Evolutionary conservation across 371 early-diverging fungal genomes (phyloP).

Genomic region (Nematocida parisii): DNA sequence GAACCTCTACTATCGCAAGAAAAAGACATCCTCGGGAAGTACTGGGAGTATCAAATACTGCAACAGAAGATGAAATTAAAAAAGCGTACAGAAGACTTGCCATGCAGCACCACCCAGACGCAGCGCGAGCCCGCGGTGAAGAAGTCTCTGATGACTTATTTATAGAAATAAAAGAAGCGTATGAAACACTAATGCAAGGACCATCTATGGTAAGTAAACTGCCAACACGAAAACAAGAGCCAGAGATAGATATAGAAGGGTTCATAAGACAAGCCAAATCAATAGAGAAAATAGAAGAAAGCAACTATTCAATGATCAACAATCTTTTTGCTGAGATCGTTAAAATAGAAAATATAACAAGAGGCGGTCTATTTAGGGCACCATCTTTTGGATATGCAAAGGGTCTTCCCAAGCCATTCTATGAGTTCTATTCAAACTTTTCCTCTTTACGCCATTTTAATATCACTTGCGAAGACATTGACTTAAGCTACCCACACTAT

Average conservation of each 20-base stretch:
- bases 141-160: constrained; percentile 76
- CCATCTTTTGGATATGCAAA: constrained; percentile 58
- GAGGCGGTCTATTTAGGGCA: constrained; percentile 26
- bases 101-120: constrained; percentile 85
- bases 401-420: constrained; percentile 47
- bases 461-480: constrained; percentile 44
- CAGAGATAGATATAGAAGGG: constrained; percentile 42
- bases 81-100: constrained; percentile 91
- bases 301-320: constrained; percentile 42
- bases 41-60: constrained; percentile 78
- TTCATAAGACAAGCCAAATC: constrained; percentile 29
- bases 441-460: constrained; percentile 46
- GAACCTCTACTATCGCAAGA: constrained; percentile 40
- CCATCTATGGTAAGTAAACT: neutral
- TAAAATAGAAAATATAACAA: constrained; percentile 35
- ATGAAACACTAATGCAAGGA: constrained; percentile 15
- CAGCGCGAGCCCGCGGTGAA: constrained; percentile 75
- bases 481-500: constrained; percentile 11
- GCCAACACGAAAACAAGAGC: constrained; percentile 35
- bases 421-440: constrained; percentile 41
- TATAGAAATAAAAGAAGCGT: constrained; percentile 61
- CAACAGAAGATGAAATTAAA: constrained; percentile 81
- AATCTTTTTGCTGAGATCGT: constrained; percentile 45
- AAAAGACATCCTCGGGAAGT: constrained; percentile 69
- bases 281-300: constrained; percentile 40